A percentile compares a stretch with the other conserved stretches of the same genome.
Conservation (phyloP, 345 rosid species). For the Sisymbrium altissimum region DNA sequence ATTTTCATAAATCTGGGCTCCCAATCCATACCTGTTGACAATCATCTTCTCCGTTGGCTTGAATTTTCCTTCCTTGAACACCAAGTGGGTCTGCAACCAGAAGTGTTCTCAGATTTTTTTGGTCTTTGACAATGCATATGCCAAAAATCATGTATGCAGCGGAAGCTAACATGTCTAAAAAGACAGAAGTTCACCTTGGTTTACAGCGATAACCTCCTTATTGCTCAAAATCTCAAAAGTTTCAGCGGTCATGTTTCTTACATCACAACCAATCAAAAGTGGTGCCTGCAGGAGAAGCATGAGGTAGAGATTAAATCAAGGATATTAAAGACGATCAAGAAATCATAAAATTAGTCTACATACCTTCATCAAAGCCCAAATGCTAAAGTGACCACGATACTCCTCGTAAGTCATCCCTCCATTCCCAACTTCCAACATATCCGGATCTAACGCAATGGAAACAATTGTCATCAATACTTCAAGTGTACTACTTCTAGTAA, state of each 20-base stretch:
- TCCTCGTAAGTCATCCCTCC: conserved; percentile 92
- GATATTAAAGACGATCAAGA: not conserved
- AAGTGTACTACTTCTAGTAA: not conserved
- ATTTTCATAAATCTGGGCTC: not conserved
- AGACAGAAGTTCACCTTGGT: conserved; percentile 69
- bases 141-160: not conserved
- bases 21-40: conserved; percentile 63
- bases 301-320: not conserved
- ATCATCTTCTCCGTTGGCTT: conserved; percentile 48
- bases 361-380: conserved; percentile 98
- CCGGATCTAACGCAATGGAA: conserved; percentile 61
- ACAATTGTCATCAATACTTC: conserved; percentile 6
- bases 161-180: not conserved
- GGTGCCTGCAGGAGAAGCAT: conserved; percentile 63
- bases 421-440: conserved; percentile 98
- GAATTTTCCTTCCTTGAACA: conserved; percentile 88
- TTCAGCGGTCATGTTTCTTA: conserved; percentile 79
- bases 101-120: conserved; percentile 18
- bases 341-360: not conserved
- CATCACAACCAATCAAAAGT: conserved; percentile 91
- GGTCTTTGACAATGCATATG: not conserved
- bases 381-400: conserved; percentile 91
- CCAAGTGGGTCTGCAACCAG: conserved; percentile 80
- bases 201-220: conserved; percentile 81
- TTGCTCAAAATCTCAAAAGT: conserved; percentile 74